Conservation (phyloP, 192 early-diverging fungal genomes). For the Dispira simplex region DNA sequence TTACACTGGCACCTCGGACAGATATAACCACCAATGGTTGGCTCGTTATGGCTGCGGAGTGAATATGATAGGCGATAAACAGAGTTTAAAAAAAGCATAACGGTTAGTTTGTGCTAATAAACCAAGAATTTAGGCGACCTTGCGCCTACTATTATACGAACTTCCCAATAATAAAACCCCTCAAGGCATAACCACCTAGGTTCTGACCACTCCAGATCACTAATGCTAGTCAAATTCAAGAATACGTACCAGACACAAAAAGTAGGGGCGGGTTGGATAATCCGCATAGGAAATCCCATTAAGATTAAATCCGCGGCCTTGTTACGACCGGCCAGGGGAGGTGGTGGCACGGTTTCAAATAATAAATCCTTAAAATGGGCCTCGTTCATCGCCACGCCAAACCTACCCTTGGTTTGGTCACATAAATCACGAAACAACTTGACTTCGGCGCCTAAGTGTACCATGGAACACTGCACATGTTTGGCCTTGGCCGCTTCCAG, state of each 20-base stretch:
- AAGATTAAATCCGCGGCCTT: constrained; percentile 55
- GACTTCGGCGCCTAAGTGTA: constrained; percentile 84
- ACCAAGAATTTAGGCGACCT: no score
- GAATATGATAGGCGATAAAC: constrained; percentile 7
- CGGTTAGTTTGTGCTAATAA: no score
- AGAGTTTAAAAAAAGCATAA: background rate
- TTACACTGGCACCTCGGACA: constrained; percentile 74
- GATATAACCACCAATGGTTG: constrained; percentile 55
- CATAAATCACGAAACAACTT: constrained; percentile 60
- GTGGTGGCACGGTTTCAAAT: constrained; percentile 83
- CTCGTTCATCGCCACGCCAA: constrained; percentile 73
- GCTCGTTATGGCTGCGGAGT: constrained; percentile 38
- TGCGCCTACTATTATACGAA: no score
- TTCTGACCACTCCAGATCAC: no score
- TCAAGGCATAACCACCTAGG: no score
- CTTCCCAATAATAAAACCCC: no score
- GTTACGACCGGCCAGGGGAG: constrained; percentile 36
- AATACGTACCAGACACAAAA: constrained; percentile 61
- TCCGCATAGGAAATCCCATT: constrained; percentile 81
- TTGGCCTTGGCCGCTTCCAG: constrained; percentile 46
- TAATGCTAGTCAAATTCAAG: no score
- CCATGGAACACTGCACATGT: constrained; percentile 67
- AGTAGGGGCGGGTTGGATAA: constrained; percentile 17
- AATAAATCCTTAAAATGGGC: constrained; percentile 67
- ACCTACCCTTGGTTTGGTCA: constrained; percentile 63